Evolutionary conservation across 2,329 filamentous ascomycete species (phyloP), one percentile per base, ranked within the genome.

Genomic region (Penicillium sp.): DNA sequence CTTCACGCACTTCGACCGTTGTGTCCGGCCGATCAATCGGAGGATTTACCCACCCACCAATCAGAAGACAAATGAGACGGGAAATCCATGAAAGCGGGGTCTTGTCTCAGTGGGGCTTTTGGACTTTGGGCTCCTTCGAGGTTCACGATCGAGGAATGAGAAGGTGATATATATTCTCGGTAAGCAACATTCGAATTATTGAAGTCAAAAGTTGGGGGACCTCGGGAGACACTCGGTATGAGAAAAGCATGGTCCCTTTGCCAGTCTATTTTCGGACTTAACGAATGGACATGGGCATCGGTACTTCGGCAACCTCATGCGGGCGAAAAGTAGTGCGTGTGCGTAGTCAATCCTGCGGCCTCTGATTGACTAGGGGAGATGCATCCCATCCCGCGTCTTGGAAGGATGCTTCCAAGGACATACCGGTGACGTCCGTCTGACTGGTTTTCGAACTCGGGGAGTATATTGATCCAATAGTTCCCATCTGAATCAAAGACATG

Each of bases 361-460:
- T 43, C n/a, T 50, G 30, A 50, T 44, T 50, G 18, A 51, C 23
- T 38, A 23, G 42, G 48, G 13, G 19, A 30, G 9, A 32, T 38
- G 41, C 49, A 51, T 26, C 35, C 34, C 35, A 46, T 51, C 35
- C 35, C 32, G 40, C 18, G 35, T 51, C 47, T 29, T 48, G 14
- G 19, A 46, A 32, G 42, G n/a, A 19, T 39, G 16, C 36, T 11
- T 23, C 23, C 23, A 23, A 23, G 23, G 23, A 23, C 5, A 23
- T 23, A 19, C 47, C 13, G 40, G 35, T 51, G 49, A 51, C 26
- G 32, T 51, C 16, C 13, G 41, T 32, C 41, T 43, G 41, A 43
- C 26, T 18, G 41, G n/a, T 1, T 29, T 29, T 27, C 9, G n/a
- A 23, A 26, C 16, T 47, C 34, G 45, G 34, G 23, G 45, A 29